These are phyloP conservation scores for Cyclotella cryptica DNA, from an alignment of 108 stramenopile species.

Conservation along the genomic window DNA sequence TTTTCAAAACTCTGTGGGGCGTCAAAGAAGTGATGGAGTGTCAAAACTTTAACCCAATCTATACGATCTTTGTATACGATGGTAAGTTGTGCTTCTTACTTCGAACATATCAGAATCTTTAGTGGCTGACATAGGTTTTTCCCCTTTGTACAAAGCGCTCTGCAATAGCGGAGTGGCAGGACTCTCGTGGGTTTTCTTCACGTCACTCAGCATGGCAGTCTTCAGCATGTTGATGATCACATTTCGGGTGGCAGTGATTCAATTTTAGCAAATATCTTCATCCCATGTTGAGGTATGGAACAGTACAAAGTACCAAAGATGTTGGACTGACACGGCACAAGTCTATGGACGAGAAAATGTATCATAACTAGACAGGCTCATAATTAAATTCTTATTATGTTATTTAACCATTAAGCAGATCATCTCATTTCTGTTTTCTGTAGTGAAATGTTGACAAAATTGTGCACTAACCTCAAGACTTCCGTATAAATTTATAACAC, in stretches of 20 bases:
- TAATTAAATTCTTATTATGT: background rate
- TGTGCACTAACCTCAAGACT: too few relatives aligned
- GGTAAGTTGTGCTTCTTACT: slow-evolving; percentile 9
- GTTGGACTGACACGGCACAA: too few relatives aligned
- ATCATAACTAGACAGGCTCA: background rate
- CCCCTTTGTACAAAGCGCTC: slow-evolving; percentile 10
- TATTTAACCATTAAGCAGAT: background rate
- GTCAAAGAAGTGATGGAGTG: slow-evolving; percentile 32
- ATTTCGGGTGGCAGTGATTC: slow-evolving; percentile 29
- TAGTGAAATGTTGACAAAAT: too few relatives aligned
- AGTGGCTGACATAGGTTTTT: background rate
- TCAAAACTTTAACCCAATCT: slow-evolving; percentile 39
- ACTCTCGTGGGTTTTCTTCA: slow-evolving; percentile 42
- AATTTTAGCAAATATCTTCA: background rate
- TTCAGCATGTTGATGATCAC: slow-evolving; percentile 47
- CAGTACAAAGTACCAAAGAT: too few relatives aligned
- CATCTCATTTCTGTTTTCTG: too few relatives aligned
- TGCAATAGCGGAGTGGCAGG: slow-evolving; percentile 42
- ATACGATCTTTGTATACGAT: slow-evolving; percentile 29
- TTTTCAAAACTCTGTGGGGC: slow-evolving; percentile 18
- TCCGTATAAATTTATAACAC: too few relatives aligned
- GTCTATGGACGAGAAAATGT: too few relatives aligned
- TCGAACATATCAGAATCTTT: background rate
- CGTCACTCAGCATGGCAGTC: slow-evolving; percentile 28
- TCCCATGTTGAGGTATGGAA: background rate